Base-by-base conservation (phyloP, 2,329 filamentous ascomycete species). In the Fonsecaea monophora region DNA sequence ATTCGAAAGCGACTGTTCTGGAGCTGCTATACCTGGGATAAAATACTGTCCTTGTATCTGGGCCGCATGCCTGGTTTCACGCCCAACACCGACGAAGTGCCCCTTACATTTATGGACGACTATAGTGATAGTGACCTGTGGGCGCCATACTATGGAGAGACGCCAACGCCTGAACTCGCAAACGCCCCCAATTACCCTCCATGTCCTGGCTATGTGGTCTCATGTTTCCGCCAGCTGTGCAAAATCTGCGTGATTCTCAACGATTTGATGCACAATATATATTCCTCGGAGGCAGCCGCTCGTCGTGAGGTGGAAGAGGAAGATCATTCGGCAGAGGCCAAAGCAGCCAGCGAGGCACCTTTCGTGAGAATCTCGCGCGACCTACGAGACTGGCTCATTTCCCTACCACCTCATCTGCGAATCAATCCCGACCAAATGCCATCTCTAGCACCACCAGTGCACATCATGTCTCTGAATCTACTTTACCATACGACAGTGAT, bases 401-500 rank as follows among this genome's bases (percentile, higher is more conserved):
- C 72, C 0, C 67, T 85, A 6, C 84, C 83, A 0, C 45, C 71
- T 3, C 81, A 84, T 71, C 75, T 85, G 0, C 73, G 71, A 15
- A 79, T 81, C 34, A 76, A 80, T 50, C 71, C 75, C 3, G 71
- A 74, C 7, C 76, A 74, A 8, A 73, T 70, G 66, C 70, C 71
- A 7, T 60, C 63, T 8, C 61, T 72, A 1, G 74, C 75, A 6
- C 81, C 82, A 10, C 82, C 82, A 1, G 81, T 80, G 15, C 81
- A 83, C 65, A 77, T 82, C 1, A 74, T 84, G 42, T 82, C 79
- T 64, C 73, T 83, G 0, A 77, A 81, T 45, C 78, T 83, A 3
- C 81, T 85, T 72, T 83, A 84, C 48, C 78, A 86, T 62, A 82
- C 83, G 0, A 77, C 85, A 0, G 73, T 82, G 0, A 86, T 87